Evolutionary conservation across 805 yeast genomes (phyloP).

Genomic region (Gaillardinia entomophila): DNA sequence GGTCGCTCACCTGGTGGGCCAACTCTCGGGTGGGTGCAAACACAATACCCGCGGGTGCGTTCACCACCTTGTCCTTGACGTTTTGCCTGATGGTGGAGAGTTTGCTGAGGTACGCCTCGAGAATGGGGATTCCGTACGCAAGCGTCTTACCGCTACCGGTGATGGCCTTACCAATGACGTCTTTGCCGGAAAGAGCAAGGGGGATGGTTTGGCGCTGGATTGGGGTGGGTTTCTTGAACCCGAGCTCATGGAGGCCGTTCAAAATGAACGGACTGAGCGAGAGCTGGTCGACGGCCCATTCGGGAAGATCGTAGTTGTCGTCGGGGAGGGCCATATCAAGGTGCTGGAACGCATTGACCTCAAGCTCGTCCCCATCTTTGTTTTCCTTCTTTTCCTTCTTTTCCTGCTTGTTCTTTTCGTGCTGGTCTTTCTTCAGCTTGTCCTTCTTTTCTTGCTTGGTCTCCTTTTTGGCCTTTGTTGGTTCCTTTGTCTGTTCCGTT

Average conservation of each 20-base stretch:
- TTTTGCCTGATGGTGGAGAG: slow-evolving; percentile 10
- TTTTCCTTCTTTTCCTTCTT: slow-evolving; percentile 5
- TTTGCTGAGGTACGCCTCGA: slow-evolving; percentile 53
- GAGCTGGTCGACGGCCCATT: slow-evolving; percentile 46
- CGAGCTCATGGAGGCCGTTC: slow-evolving; percentile 53
- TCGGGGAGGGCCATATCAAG: slow-evolving; percentile 15
- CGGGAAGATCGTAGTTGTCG: slow-evolving; percentile 45
- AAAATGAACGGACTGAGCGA: slow-evolving; percentile 50
- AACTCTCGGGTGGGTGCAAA: slow-evolving; percentile 96
- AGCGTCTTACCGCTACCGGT: slow-evolving; percentile 97
- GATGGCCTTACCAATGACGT: slow-evolving; percentile 91
- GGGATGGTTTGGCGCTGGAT: slow-evolving; percentile 80
- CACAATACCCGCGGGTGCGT: slow-evolving; percentile 65
- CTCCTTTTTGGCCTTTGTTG: slow-evolving; percentile 10
- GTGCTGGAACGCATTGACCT: slow-evolving; percentile 24
- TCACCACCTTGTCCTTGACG: slow-evolving; percentile 11
- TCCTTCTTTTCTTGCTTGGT: slow-evolving; percentile 2
- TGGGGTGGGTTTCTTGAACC: slow-evolving; percentile 70
- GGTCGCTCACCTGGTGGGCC: slow-evolving; percentile 88
- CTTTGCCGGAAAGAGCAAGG: slow-evolving; percentile 61
- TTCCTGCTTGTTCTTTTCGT: slow-evolving; percentile 3
- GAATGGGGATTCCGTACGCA: slow-evolving; percentile 90
- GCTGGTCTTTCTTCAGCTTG: slow-evolving; percentile 4
- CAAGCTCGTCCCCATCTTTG: slow-evolving; percentile 13
- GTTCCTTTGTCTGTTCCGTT: slow-evolving; percentile 4